Evolutionary conservation across 2,329 filamentous ascomycete species (phyloP).

Genomic region (Endocalyx cinctus): DNA sequence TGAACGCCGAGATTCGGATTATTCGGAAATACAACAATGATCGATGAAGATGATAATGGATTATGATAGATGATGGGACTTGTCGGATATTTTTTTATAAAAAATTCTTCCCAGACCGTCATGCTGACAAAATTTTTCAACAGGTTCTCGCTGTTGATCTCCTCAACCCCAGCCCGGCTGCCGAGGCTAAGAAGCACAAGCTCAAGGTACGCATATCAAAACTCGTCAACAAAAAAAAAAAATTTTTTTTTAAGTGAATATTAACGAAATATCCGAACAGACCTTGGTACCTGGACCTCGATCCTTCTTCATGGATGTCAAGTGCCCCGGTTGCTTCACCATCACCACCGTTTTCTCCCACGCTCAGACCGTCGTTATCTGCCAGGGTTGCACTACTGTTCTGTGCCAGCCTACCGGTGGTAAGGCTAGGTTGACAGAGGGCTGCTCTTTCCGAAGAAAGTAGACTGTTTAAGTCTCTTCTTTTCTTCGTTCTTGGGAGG

Average conservation of each 20-base stretch:
- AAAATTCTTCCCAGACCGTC: constrained; percentile 14
- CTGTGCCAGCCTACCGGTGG: constrained; percentile 99
- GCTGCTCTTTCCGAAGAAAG: constrained; percentile 99
- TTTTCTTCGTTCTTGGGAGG: constrained; percentile 38
- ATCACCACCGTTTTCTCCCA: constrained; percentile 99
- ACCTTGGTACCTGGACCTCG: constrained; percentile 92
- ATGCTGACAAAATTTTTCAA: constrained; percentile 42
- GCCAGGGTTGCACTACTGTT: constrained; percentile 98
- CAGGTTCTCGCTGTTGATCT: constrained; percentile 99
- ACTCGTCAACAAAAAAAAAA: constrained; percentile 12
- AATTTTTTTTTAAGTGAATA: no score
- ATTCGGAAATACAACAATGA: no score
- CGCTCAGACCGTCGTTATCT: constrained; percentile 99
- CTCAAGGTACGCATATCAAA: constrained; percentile 73
- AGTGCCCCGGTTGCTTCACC: constrained; percentile 99
- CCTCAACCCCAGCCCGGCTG: constrained; percentile 95
- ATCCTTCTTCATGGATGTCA: constrained; percentile 99
- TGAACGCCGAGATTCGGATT: no score
- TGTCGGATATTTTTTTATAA: constrained; percentile 2
- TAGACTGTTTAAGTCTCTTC: constrained; percentile 59
- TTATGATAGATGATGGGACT: no score
- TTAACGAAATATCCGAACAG: no score
- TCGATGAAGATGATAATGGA: no score
- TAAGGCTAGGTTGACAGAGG: constrained; percentile 98
- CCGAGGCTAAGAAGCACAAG: constrained; percentile 99